phyloP scores from a whole-genome alignment of 345 rosid genomes.

The Dimocarpus longan region DNA sequence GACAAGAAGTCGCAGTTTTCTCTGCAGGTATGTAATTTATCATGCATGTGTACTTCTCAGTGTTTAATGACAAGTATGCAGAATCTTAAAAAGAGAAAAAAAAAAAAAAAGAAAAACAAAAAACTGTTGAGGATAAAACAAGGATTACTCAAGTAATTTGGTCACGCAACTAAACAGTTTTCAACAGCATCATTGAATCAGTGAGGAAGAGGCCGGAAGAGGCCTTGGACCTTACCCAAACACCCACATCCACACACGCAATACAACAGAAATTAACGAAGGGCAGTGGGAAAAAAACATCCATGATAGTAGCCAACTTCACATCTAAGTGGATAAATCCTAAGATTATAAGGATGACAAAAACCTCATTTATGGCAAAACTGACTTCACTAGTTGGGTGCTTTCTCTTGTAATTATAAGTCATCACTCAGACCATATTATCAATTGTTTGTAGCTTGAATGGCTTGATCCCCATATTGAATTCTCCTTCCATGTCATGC shows the following conservation, averaged over 20 bases:
- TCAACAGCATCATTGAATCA: not conserved
- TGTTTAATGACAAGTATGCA: not conserved
- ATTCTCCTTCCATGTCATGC: not conserved
- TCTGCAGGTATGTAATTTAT: slow-evolving; percentile 66
- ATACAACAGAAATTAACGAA: not conserved
- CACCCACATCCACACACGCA: not conserved
- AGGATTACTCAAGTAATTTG: not conserved
- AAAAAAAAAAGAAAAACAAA: not conserved
- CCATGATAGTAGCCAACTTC: not conserved
- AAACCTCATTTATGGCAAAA: not conserved
- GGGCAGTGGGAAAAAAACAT: not conserved
- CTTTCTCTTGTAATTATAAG: too few relatives aligned
- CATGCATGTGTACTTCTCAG: not conserved
- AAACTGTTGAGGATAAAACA: not conserved
- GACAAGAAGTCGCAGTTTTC: slow-evolving; percentile 80
- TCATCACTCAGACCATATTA: not conserved
- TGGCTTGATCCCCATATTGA: not conserved
- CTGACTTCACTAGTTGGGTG: not conserved
- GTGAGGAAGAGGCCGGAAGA: not conserved
- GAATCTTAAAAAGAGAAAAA: too few relatives aligned
- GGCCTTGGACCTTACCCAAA: not conserved
- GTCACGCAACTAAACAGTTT: not conserved
- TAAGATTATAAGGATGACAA: not conserved
- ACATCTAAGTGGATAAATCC: not conserved
- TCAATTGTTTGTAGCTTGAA: not conserved